Base-by-base conservation (phyloP, 1,139 yeast species). In the Candida dubliniensis region DNA sequence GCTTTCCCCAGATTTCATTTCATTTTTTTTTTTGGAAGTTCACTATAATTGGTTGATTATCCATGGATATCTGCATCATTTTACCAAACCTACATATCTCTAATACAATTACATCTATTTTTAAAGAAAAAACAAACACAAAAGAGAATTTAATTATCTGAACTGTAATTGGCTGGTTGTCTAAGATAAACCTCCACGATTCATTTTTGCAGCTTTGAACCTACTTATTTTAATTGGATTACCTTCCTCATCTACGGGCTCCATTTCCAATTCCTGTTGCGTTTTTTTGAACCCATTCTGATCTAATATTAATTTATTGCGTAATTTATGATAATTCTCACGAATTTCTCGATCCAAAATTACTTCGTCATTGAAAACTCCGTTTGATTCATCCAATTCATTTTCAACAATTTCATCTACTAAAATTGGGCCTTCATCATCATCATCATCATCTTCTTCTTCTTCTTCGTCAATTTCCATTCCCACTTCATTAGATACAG, bases 171-270 rank as follows among this genome's bases (percentile, higher is more conserved):
- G 32, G 32, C n/a, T 26, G 12, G 13, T 12, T 9, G 11, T 34
- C 29, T 18, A 5, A 3, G 23, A 36, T 27, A 26, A n/a, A 27
- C 32, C 18, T 4, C 31, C 32, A 12, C 29, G 34, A 34, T 38
- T 38, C 43, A 42, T 33, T 41, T 72, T 63, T 14, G 86, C 83
- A n/a, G 86, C 79, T 54, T 74, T 86, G 61, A 88, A 88, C 42
- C 90, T 67, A 56, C 95, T 87, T 1, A 79, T 66, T 50, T 71
- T 81, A 10, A 76, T 55, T 0, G 82, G 81, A 43, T 80, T 77
- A 0, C 88, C 89, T 33, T 69, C 61, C 47, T 81, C 85, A 53
- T 87, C 91, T n/a, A 86, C 67, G 0, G 89, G 89, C 55, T 86
- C 95, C 13, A 80, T 59, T 48, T 82, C 93, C 47, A 64, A 57